These are phyloP conservation scores for Pulveroboletus sp. DNA, from an alignment of 768 basidiomycete species.

Conservation along the genomic window DNA sequence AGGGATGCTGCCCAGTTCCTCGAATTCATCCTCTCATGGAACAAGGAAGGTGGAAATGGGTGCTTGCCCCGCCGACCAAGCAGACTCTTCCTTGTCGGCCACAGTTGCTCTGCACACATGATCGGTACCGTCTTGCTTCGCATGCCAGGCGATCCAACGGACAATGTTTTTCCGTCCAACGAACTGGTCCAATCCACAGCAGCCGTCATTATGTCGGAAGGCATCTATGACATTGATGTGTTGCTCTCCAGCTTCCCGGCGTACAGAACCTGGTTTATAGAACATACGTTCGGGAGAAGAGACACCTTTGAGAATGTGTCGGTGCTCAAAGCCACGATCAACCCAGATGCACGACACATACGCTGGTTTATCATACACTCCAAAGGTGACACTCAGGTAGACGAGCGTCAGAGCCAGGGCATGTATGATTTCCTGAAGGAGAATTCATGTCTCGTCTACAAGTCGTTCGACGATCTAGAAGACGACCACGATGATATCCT, in stretches of 20 bases:
- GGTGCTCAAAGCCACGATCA: constrained; percentile 39
- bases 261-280: constrained; percentile 73
- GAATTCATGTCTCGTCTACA: constrained; percentile 27
- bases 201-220: constrained; percentile 66
- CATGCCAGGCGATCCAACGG: constrained; percentile 29
- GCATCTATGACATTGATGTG: constrained; percentile 72
- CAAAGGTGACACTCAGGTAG: constrained; percentile 64
- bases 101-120: constrained; percentile 85
- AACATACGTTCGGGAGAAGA: constrained; percentile 53
- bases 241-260: constrained; percentile 61
- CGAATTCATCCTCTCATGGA: constrained; percentile 51
- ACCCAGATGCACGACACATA: constrained; percentile 35
- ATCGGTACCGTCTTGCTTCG: constrained; percentile 66
- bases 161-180: constrained; percentile 41
- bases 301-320: constrained; percentile 50
- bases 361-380: constrained; percentile 79
- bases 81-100: constrained; percentile 62
- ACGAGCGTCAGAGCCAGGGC: constrained; percentile 55
- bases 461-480: constrained; percentile 39
- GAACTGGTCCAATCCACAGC: constrained; percentile 43
- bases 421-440: constrained; percentile 56
- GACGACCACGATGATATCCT: constrained; percentile 59
- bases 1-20: constrained; percentile 64
- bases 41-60: constrained; percentile 9
- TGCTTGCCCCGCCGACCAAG: constrained; percentile 36